A percentile compares a stretch with the other conserved stretches of the same genome.
Conservation (phyloP, 257 asterid genomes). For the Datura wrightii region DNA sequence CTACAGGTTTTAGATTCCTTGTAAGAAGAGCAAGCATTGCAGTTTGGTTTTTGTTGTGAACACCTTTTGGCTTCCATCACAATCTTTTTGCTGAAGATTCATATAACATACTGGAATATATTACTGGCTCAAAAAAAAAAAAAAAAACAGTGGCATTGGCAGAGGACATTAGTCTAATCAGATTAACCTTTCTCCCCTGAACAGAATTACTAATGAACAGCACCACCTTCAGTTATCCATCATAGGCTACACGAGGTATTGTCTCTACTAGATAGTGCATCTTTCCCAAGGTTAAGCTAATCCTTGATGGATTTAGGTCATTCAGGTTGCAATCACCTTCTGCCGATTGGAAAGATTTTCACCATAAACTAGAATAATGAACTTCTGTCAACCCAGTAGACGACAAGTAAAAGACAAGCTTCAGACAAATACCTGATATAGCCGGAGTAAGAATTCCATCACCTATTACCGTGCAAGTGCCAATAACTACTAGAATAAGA, state of each 20-base stretch:
- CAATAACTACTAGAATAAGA: conserved; percentile 80
- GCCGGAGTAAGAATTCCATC: conserved; percentile 99
- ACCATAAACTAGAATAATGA: conserved; percentile 5
- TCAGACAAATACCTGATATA: conserved; percentile 69
- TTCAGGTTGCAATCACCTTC: not conserved
- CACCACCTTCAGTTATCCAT: conserved; percentile 12
- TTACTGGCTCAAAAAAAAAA: not conserved
- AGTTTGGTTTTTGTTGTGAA: not conserved
- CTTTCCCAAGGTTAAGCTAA: not conserved
- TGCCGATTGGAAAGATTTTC: not conserved
- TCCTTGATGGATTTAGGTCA: conserved; percentile 25
- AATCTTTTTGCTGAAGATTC: not conserved
- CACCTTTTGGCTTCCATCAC: not conserved
- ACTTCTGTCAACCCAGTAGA: not conserved
- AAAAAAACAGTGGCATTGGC: not conserved
- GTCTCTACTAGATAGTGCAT: not conserved
- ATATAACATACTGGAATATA: not conserved
- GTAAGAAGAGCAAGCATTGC: not conserved
- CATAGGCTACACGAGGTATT: not conserved
- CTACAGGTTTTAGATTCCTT: not conserved
- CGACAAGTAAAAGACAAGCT: not conserved
- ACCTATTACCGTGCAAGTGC: conserved; percentile 95
- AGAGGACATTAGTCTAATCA: not conserved
- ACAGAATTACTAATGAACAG: not conserved
- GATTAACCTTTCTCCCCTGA: not conserved